Evolutionary conservation across 306 rosid genomes (phyloP).

Genomic region (Medicago arabica): DNA sequence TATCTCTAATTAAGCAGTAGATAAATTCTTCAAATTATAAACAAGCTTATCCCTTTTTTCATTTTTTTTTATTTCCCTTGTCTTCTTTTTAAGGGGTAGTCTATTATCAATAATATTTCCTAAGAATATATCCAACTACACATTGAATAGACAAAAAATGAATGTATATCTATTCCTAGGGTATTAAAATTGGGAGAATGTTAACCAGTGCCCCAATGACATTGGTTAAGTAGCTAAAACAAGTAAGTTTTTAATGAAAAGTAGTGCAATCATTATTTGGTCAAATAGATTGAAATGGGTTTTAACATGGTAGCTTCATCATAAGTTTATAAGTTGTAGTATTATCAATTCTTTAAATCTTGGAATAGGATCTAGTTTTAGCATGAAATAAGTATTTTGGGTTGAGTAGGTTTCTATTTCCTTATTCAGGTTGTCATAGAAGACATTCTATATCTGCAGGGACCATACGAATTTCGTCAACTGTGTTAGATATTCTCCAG

Average conservation of each 20-base stretch:
- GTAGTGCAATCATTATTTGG: no score
- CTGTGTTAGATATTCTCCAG: constrained; percentile 89
- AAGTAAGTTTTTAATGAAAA: no score
- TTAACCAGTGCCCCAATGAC: no score
- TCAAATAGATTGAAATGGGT: not conserved
- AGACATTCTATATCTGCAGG: constrained; percentile 68
- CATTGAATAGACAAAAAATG: not conserved
- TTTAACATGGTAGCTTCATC: constrained; percentile 11
- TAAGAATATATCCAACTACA: not conserved
- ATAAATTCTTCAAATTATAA: constrained; percentile 6
- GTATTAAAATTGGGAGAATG: not conserved
- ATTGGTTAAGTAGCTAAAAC: no score
- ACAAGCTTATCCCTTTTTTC: constrained; percentile 13
- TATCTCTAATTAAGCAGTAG: constrained; percentile 2
- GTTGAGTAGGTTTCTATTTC: constrained; percentile 50
- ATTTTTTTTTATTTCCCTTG: not conserved
- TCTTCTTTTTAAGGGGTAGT: constrained; percentile 12
- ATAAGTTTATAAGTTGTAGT: not conserved
- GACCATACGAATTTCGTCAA: constrained; percentile 93
- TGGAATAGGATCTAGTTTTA: constrained; percentile 22
- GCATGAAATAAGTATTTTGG: constrained; percentile 37
- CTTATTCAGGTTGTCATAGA: constrained; percentile 52
- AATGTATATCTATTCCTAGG: not conserved
- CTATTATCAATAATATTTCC: constrained; percentile 6
- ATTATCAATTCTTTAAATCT: constrained; percentile 26